Evolutionary conservation across 192 early-diverging fungal species (phyloP).

Genomic region (Coemansia sp.): DNA sequence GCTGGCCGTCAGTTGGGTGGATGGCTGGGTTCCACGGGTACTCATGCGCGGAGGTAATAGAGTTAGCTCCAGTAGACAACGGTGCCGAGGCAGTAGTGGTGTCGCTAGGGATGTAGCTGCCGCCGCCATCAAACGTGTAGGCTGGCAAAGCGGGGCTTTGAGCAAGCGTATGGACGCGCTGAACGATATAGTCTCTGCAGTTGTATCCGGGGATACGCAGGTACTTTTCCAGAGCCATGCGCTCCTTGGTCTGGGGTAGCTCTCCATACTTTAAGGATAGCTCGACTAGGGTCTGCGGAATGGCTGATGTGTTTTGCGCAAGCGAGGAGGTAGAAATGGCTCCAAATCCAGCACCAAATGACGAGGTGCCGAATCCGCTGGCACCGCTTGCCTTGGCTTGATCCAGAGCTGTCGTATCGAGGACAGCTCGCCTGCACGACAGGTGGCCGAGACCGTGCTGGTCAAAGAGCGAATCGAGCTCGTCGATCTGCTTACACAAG

Average conservation of each 20-base stretch:
- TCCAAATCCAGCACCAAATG: constrained; percentile 24
- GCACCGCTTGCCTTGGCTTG: constrained; percentile 20
- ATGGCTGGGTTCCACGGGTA: constrained; percentile 27
- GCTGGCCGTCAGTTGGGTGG: constrained; percentile 58
- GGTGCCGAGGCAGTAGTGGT: background rate
- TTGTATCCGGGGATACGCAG: constrained; percentile 40
- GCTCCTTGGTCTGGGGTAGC: constrained; percentile 46
- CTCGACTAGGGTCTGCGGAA: constrained; percentile 45
- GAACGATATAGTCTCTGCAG: constrained; percentile 44
- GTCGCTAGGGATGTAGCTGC: constrained; percentile 12
- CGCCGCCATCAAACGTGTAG: constrained; percentile 44
- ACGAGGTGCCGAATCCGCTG: background rate
- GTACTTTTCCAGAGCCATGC: constrained; percentile 54
- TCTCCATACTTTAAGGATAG: constrained; percentile 36
- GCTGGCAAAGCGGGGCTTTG: constrained; percentile 43
- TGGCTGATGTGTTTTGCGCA: constrained; percentile 5
- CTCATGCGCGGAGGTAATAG: background rate
- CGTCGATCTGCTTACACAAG: constrained; percentile 42
- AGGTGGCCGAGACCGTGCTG: constrained; percentile 46
- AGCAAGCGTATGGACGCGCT: constrained; percentile 44
- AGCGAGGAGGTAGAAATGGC: background rate
- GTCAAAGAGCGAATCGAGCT: constrained; percentile 43
- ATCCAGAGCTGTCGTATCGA: constrained; percentile 34
- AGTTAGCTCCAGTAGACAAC: too few species aligned
- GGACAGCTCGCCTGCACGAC: constrained; percentile 37